Conservation (phyloP, 2,329 filamentous ascomycete species). For the Colletotrichum lupini region DNA sequence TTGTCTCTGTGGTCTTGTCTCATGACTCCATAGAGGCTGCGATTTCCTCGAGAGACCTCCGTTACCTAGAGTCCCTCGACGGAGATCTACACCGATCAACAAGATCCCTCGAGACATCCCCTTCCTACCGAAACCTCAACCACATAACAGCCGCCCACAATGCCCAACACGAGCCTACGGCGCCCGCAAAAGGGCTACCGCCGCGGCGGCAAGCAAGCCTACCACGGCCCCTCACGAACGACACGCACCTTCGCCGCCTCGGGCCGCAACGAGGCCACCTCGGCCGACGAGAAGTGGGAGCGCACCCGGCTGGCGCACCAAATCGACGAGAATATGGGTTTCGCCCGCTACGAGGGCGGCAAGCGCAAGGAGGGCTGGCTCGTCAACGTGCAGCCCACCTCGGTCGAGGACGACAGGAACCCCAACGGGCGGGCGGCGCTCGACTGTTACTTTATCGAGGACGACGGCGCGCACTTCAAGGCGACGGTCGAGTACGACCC, state of each 20-base stretch:
- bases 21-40: conserved; percentile 4
- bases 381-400: conserved; percentile 92
- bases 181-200: conserved; percentile 74
- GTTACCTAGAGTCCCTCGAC: conserved; percentile 11
- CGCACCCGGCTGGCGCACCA: conserved; percentile 82
- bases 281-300: conserved; percentile 92
- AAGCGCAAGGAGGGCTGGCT: conserved; percentile 89
- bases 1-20: background rate
- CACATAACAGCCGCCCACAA: conserved; percentile 39
- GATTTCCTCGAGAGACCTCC: background rate
- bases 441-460: conserved; percentile 97
- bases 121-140: background rate
- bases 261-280: conserved; percentile 84
- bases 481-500: conserved; percentile 96
- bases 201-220: conserved; percentile 74
- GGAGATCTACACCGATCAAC: background rate
- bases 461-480: conserved; percentile 91
- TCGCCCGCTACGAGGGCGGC: conserved; percentile 89
- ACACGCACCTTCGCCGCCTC: conserved; percentile 84
- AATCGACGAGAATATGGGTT: conserved; percentile 97
- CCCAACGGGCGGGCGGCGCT: conserved; percentile 88
- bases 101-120: background rate
- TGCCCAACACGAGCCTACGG: conserved; percentile 71
- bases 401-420: conserved; percentile 85
- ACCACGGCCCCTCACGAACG: conserved; percentile 72